Percentiles rank a stretch among this genome's conserved stretches.
These are phyloP conservation scores for Phialocephala subalpina DNA, from an alignment of 2,329 filamentous ascomycete species.

Conservation along the genomic window DNA sequence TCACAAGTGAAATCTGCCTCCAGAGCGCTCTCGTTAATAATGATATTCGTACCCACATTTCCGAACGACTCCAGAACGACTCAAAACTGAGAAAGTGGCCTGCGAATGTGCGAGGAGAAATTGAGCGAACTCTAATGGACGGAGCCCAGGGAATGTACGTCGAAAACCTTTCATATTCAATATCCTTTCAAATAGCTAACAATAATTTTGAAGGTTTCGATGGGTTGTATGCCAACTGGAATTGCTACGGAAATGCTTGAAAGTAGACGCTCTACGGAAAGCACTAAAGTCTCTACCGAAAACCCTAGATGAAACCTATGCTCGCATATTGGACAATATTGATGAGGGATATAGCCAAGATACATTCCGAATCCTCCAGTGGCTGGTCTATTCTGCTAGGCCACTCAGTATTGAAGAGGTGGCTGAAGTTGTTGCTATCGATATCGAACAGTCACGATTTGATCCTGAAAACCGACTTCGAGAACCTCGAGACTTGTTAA, in stretches of 20 bases:
- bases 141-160: conserved; percentile 44
- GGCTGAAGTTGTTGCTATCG: conserved; percentile 42
- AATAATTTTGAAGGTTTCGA: conserved; percentile 36
- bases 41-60: conserved; percentile 14
- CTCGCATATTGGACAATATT: conserved; percentile 38
- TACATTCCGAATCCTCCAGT: conserved; percentile 39
- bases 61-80: conserved; percentile 33
- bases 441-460: conserved; percentile 35
- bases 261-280: conserved; percentile 20
- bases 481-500: conserved; percentile 36
- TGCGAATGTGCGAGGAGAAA: conserved; percentile 32
- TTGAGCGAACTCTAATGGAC: conserved; percentile 34
- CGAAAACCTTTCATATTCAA: neutral
- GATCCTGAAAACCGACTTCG: conserved; percentile 39
- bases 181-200: conserved; percentile 29
- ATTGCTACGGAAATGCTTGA: conserved; percentile 37
- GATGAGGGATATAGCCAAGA: conserved; percentile 29
- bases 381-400: conserved; percentile 38
- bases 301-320: conserved; percentile 38
- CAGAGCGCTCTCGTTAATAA: conserved; percentile 13
- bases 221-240: conserved; percentile 43
- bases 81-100: conserved; percentile 37
- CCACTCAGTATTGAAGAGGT: conserved; percentile 42
- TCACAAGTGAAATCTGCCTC: conserved; percentile 17
- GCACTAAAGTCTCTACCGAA: conserved; percentile 27